These are phyloP conservation scores for Hyaloscypha finlandica DNA, from an alignment of 495 filamentous ascomycete genomes.

Conservation along the genomic window DNA sequence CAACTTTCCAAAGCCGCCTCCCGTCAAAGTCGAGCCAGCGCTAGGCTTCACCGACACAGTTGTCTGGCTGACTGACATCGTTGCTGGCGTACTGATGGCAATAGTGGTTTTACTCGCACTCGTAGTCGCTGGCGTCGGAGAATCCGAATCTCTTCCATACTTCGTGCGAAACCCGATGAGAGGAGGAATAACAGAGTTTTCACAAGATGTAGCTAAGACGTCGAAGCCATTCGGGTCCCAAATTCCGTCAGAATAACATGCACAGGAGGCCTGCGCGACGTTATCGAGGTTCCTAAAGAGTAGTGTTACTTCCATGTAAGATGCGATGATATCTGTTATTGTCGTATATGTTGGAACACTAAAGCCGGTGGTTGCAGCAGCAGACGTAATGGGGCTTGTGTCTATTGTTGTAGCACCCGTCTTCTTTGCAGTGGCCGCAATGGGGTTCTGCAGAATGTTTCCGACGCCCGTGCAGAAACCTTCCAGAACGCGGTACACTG, in stretches of 20 bases:
- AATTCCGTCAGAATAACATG: conserved; percentile 1
- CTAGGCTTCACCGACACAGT: neutral
- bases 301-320: neutral
- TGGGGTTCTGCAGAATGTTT: conserved; percentile 1
- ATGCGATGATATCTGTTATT: neutral
- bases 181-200: neutral
- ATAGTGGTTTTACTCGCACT: neutral
- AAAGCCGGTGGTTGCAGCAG: neutral
- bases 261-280: conserved; percentile 5
- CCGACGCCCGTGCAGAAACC: conserved; percentile 19
- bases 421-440: neutral
- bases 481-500: neutral
- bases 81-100: neutral
- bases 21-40: neutral
- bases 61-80: neutral
- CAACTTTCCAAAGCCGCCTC: neutral
- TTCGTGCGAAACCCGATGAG: conserved; percentile 1
- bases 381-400: neutral
- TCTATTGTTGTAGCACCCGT: neutral
- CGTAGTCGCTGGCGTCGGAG: neutral
- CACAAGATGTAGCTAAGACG: conserved; percentile 1
- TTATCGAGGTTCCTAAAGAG: neutral
- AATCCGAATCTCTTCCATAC: neutral
- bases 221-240: conserved; percentile 15
- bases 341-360: neutral